Evolutionary conservation across 23 red algal species (phyloP).

Genomic region (Gracilaria vermiculophylla): DNA sequence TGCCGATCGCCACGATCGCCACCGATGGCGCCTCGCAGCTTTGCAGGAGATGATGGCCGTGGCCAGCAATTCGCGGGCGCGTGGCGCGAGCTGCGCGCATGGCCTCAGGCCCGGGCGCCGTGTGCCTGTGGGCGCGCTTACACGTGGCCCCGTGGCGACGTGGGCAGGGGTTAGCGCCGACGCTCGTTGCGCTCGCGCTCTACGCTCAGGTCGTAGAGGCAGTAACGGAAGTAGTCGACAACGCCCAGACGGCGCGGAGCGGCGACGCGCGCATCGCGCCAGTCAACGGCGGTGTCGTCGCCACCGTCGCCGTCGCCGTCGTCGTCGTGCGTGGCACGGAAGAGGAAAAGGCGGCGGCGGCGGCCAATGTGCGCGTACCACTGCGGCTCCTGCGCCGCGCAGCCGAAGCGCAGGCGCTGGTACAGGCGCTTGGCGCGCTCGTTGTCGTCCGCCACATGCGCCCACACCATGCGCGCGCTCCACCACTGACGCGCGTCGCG

Average conservation of each 20-base stretch:
- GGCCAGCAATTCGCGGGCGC: neutral
- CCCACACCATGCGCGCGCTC: conserved; percentile 31
- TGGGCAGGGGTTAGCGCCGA: neutral
- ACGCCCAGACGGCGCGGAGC: conserved; percentile 3
- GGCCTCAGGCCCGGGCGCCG: too few relatives aligned
- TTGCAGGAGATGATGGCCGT: too few relatives aligned
- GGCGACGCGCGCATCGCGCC: conserved; percentile 4
- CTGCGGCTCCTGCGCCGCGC: conserved; percentile 46
- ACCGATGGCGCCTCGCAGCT: too few relatives aligned
- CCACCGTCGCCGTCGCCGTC: neutral
- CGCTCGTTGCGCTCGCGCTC: conserved; percentile 1
- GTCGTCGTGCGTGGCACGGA: neutral
- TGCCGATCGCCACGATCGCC: too few relatives aligned
- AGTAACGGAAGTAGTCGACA: conserved; percentile 57
- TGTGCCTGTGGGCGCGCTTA: too few relatives aligned
- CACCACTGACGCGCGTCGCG: conserved; percentile 3
- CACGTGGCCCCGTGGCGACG: too few relatives aligned
- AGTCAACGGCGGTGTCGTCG: neutral
- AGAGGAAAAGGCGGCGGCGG: conserved; percentile 37
- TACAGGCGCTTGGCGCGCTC: conserved; percentile 10
- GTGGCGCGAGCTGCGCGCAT: too few relatives aligned
- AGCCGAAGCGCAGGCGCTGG: conserved; percentile 30
- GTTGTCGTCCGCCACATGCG: conserved; percentile 56
- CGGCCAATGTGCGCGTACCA: conserved; percentile 42
- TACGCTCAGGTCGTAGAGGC: conserved; percentile 44